Evolutionary conservation across 805 yeast species (phyloP), one percentile per base, ranked within the genome.

Genomic region (Candida argentea): DNA sequence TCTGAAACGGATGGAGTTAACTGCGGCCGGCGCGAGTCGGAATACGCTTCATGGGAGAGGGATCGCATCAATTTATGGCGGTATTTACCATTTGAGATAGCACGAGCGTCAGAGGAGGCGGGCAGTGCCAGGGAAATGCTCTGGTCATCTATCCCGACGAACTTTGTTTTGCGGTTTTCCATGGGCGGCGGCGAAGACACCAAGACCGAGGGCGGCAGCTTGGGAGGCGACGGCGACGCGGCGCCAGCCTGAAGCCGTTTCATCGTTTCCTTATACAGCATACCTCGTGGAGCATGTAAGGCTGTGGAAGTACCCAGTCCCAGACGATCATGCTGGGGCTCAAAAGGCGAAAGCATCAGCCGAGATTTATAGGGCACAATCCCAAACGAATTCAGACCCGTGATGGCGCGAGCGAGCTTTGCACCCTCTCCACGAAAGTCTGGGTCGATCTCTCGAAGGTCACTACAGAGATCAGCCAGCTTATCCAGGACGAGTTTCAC

Each of bases 301-400:
- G n/a, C n/a, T n/a, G n/a, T n/a, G n/a, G n/a, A n/a, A n/a, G n/a
- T n/a, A 22, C 16, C 20, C 20, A n/a, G 28, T 16, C 6, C 16
- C 27, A 6, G 29, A 4, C 5, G 25, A 16, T 11, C 24, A 12
- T 5, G 24, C 28, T 7, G 27, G 22, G 8, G 17, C 26, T 50
- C 56, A 1, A 51, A 37, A 3, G 65, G 65, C 4, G 39, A 49
- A 22, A 62, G 41, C 30, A 62, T 33, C 4, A 66, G 60, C 37
- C 59, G 61, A n/a, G 67, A 59, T 30, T 58, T 58, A 39, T 49
- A 57, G 3, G 65, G 63, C 10, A 52, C 50, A 7, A 46, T 38
- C 0, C 65, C 67, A 38, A 60, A 60, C 4, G 46, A 39, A 27
- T 47, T 59, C 3, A 65, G 57, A 3, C 68, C 68, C 2, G 68